Conservation (phyloP, 768 basidiomycete species). For the Serpula lacrymans region DNA sequence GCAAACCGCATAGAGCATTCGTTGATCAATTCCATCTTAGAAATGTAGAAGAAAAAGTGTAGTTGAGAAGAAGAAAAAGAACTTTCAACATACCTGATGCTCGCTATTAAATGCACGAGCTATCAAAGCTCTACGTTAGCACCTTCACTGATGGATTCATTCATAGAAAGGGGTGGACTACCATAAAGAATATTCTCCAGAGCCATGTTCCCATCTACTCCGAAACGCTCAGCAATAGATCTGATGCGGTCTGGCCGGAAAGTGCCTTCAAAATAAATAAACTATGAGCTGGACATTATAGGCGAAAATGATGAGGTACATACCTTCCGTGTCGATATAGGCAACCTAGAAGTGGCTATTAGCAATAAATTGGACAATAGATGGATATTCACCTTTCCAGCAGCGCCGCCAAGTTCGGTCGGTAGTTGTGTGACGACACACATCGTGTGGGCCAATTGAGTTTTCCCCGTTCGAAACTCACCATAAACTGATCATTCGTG, state of each 20-base stretch:
- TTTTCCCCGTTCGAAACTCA: slow-evolving; percentile 95
- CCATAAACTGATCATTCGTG: slow-evolving; percentile 94
- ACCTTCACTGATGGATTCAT: background rate
- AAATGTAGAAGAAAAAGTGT: slow-evolving; percentile 6
- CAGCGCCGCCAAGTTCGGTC: slow-evolving; percentile 83
- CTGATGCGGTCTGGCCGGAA: slow-evolving; percentile 93
- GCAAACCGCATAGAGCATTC: slow-evolving; percentile 86
- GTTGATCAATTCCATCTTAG: slow-evolving; percentile 87
- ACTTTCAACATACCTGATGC: slow-evolving; percentile 60
- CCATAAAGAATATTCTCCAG: slow-evolving; percentile 93
- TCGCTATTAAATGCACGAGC: slow-evolving; percentile 91
- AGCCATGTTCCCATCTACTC: slow-evolving; percentile 85
- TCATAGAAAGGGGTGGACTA: slow-evolving; percentile 18
- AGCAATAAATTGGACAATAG: background rate
- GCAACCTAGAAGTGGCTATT: slow-evolving; percentile 54
- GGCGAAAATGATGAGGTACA: slow-evolving; percentile 9
- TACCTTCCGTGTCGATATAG: slow-evolving; percentile 87
- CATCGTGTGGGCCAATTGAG: slow-evolving; percentile 94
- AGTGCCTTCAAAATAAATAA: slow-evolving; percentile 53
- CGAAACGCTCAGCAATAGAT: slow-evolving; percentile 89
- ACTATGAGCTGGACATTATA: slow-evolving; percentile 16
- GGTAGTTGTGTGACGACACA: slow-evolving; percentile 89
- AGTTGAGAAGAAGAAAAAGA: background rate
- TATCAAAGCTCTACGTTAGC: slow-evolving; percentile 29
- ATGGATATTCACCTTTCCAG: slow-evolving; percentile 63